Evolutionary conservation across 768 basidiomycete species (phyloP), one percentile per base, ranked within the genome.

Genomic region (Termitomyces sp.): DNA sequence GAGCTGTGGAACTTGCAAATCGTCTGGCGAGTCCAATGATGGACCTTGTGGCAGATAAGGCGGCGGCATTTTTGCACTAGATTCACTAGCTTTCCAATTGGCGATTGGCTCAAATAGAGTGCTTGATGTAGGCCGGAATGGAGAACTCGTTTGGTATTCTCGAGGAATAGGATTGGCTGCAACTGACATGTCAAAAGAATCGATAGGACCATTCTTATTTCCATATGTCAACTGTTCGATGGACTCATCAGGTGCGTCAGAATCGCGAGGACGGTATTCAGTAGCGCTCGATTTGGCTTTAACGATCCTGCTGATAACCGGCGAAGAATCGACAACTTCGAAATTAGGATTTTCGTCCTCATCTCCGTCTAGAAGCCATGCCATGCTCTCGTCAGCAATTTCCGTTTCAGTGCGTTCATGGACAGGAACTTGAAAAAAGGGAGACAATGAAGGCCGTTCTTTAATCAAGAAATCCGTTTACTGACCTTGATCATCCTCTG

Each of bases 361-460:
- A 57, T 84, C 85, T 26, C 84, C 76, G 40, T 81, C 85, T 10
- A 88, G 68, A 22, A 90, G 72, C 87, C 86, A 88, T 2, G 81
- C 78, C 72, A 88, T 84, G 63, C 77, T 77, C 49, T 76, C 44
- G 33, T 54, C 24, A 20, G 22, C 22, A 32, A 20, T 40, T 28
- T 28, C 35, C 24, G n/a, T 48, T 16, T 36, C 20, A 20, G 4
- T 12, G 16, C 18, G 13, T 42, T 49, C 26, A 48, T 3, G 33
- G 44, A 14, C 24, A 38, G 22, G 28, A 35, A 45, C 53, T 54
- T 45, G 13, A 16, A 54, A 7, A 26, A 33, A 30, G 30, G 6
- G 24, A 32, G 43, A 35, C 10, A 24, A 46, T 58, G 16, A 58
- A 58, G 40, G 16, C 1, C 13, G 35, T 40, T 13, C 28, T 48